Conservation (phyloP, 257 asterid species). For the Verbascum thapsus region DNA sequence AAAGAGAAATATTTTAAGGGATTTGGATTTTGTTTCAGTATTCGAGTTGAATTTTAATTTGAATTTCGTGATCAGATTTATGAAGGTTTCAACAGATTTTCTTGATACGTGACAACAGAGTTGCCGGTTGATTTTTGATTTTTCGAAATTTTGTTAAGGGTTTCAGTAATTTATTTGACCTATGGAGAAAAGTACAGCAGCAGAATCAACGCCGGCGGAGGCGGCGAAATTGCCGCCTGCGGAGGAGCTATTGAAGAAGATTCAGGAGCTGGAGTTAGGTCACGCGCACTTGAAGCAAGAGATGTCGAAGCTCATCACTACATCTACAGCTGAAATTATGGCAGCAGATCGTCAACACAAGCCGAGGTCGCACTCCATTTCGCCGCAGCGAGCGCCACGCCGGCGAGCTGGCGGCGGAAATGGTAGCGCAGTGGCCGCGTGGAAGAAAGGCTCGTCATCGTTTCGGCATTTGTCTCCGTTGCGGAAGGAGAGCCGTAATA, state of each 20-base stretch:
- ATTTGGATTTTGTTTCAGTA: neutral
- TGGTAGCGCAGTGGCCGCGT: conserved; percentile 35
- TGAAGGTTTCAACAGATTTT: conserved; percentile 12
- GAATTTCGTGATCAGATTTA: conserved; percentile 10
- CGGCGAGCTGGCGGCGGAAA: conserved; percentile 37
- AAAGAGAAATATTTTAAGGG: neutral
- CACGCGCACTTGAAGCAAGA: conserved; percentile 83
- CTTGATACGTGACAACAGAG: neutral
- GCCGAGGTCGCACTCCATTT: conserved; percentile 79
- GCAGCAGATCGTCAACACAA: conserved; percentile 41
- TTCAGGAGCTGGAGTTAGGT: conserved; percentile 73
- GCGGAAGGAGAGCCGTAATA: conserved; percentile 66
- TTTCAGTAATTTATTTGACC: conserved; percentile 17
- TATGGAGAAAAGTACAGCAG: conserved; percentile 44
- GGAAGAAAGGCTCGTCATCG: conserved; percentile 61
- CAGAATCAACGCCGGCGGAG: conserved; percentile 35
- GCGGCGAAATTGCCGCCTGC: conserved; percentile 48
- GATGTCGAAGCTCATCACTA: conserved; percentile 61
- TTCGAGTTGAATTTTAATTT: neutral
- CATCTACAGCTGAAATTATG: conserved; percentile 39
- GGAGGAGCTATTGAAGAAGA: conserved; percentile 87
- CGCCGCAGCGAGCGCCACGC: conserved; percentile 69
- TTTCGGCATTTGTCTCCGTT: conserved; percentile 75
- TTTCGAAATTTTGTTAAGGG: conserved; percentile 17
- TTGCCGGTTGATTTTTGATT: conserved; percentile 12